phyloP scores from a whole-genome alignment of 345 rosid genomes.

The Lumnitzera littorea region DNA sequence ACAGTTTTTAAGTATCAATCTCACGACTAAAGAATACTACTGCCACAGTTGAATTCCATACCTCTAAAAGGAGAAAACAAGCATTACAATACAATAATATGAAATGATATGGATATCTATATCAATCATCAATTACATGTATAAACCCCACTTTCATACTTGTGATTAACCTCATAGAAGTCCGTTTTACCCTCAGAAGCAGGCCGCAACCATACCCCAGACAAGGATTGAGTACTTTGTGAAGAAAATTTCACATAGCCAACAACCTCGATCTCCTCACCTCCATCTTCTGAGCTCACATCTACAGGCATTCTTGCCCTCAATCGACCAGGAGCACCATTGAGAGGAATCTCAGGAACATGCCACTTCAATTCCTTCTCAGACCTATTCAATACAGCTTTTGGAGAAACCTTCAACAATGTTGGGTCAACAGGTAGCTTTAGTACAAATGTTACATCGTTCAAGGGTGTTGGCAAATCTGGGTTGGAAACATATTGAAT shows the following conservation, averaged over 20 bases:
- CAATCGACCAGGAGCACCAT: constrained; percentile 63
- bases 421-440: constrained; percentile 95
- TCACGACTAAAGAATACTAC: too few relatives aligned
- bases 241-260: constrained; percentile 71
- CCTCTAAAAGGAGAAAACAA: too few relatives aligned
- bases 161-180: constrained; percentile 74
- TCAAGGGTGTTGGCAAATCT: constrained; percentile 59
- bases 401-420: constrained; percentile 87
- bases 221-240: constrained; percentile 54
- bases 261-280: constrained; percentile 65
- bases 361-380: constrained; percentile 92
- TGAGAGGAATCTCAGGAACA: constrained; percentile 71
- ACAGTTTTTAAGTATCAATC: too few relatives aligned
- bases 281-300: constrained; percentile 46
- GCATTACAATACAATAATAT: too few relatives aligned
- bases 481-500: constrained; percentile 90
- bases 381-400: constrained; percentile 76
- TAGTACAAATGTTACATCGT: constrained; percentile 64
- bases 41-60: too few relatives aligned
- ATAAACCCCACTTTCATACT: constrained; percentile 69
- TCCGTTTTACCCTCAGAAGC: constrained; percentile 79
- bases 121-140: constrained; percentile 53
- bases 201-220: constrained; percentile 55
- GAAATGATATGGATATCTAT: not conserved
- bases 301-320: constrained; percentile 91